Base-by-base conservation (phyloP, 2,329 filamentous ascomycete genomes). In the Byssochlamys sp. region DNA sequence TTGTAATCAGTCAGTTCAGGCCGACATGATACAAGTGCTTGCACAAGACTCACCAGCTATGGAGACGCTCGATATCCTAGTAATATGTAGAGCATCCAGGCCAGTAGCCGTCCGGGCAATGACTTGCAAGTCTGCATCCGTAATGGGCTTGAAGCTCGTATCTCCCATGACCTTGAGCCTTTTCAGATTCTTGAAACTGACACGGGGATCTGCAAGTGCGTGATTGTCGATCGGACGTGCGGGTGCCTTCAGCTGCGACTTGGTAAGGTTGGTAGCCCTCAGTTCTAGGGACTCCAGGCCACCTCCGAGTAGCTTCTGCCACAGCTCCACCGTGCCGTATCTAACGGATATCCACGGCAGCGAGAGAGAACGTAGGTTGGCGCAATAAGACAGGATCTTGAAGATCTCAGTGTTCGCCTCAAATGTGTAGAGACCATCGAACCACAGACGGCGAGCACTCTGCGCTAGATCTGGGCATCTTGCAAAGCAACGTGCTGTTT, bases 91-190 rank as follows among this genome's bases (percentile, higher is more conserved):
- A 59, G 79, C 78, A 60, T 80, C 74, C 25, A 82, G 75, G 52
- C 73, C 73, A 1, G 73, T 79, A 6, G 79, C 80, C 0, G 79
- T 81, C 52, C 74, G 74, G 26, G 80, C 76, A 57, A 82, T 80
- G 54, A 73, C 72, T 39, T 71, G 69, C 28, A 82, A 69, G 61
- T 82, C 80, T 2, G 68, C 66, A 58, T 82, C 79, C 35, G 69
- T 76, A 60, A 82, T 70, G 2, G 79, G 79, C 70, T 78, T 78
- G 67, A 80, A 75, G 49, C 74, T 75, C 5, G 79, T 80, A 67
- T 81, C 77, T 57, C 80, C 80, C 61, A 81, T 80, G 58, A 82
- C 74, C 67, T 82, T 82, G 55, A 82, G 68, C 24, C 78, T 76
- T 56, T 74, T 74, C 50, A 82, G 72, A 31, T 74, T 70, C 59